These are phyloP conservation scores for Lomentospora prolificans DNA, from an alignment of 2,329 filamentous ascomycete species.

Conservation along the genomic window DNA sequence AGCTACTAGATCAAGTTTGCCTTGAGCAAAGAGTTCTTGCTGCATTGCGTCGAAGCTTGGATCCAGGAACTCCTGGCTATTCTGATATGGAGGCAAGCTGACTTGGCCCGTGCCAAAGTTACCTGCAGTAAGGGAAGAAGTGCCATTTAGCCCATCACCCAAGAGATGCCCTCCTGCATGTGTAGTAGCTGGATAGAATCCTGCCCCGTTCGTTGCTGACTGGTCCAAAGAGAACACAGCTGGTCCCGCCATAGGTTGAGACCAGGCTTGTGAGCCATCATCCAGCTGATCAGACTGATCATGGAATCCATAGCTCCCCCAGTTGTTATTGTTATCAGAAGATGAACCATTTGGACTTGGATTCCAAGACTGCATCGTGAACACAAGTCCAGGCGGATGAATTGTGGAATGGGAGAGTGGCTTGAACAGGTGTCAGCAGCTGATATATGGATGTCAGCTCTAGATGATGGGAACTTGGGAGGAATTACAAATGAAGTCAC, in stretches of 20 bases:
- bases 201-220: slow-evolving; percentile 19
- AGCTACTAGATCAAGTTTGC: slow-evolving; percentile 20
- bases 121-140: slow-evolving; percentile 17
- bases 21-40: slow-evolving; percentile 25
- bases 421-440: slow-evolving; percentile 1
- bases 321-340: slow-evolving; percentile 20
- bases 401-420: no score
- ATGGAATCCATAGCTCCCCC: slow-evolving; percentile 25
- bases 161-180: slow-evolving; percentile 24
- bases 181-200: slow-evolving; percentile 25
- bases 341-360: slow-evolving; percentile 24
- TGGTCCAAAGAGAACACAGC: slow-evolving; percentile 16
- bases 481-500: not conserved
- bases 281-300: slow-evolving; percentile 27
- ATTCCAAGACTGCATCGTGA: slow-evolving; percentile 31
- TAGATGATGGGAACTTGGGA: not conserved
- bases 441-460: not conserved
- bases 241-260: slow-evolving; percentile 25
- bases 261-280: slow-evolving; percentile 25
- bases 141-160: slow-evolving; percentile 18
- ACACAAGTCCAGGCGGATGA: no score
- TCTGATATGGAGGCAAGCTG: slow-evolving; percentile 20
- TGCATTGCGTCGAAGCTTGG: slow-evolving; percentile 26
- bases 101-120: slow-evolving; percentile 22
- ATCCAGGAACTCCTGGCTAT: slow-evolving; percentile 25